Evolutionary conservation across 306 rosid species (phyloP).

Genomic region (Psophocarpus tetragonolobus): DNA sequence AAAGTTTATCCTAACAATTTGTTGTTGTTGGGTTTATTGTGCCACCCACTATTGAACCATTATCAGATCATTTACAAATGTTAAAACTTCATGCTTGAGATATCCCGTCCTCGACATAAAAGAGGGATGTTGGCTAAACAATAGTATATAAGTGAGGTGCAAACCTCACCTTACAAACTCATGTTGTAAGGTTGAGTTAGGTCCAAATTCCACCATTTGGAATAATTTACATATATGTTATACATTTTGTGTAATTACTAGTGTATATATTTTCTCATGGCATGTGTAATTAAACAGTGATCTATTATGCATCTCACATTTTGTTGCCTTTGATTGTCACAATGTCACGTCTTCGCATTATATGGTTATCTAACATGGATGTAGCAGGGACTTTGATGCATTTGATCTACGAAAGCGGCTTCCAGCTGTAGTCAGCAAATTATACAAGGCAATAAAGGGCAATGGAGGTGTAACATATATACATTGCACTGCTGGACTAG

Average conservation of each 20-base stretch:
- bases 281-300: slow-evolving; percentile 6
- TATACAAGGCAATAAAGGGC: slow-evolving; percentile 68
- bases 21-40: too few species aligned
- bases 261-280: slow-evolving; percentile 15
- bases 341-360: slow-evolving; percentile 31
- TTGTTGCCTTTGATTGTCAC: slow-evolving; percentile 19
- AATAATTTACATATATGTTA: not conserved
- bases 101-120: too few species aligned
- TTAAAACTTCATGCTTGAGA: too few species aligned
- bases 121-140: too few species aligned
- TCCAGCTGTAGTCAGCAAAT: slow-evolving; percentile 80
- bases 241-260: not conserved
- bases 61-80: too few species aligned
- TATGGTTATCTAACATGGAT: slow-evolving; percentile 35
- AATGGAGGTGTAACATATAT: slow-evolving; percentile 89
- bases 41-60: too few species aligned
- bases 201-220: too few species aligned
- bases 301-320: slow-evolving; percentile 6
- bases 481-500: slow-evolving; percentile 99
- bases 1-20: too few species aligned
- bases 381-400: slow-evolving; percentile 86
- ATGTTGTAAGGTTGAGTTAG: too few species aligned
- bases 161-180: too few species aligned
- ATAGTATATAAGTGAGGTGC: too few species aligned
- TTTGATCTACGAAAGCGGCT: slow-evolving; percentile 77